Percentiles rank a stretch among this genome's conserved stretches.
phyloP scores from a whole-genome alignment of 108 stramenopile species.

The Cylindrotheca fusiformis region DNA sequence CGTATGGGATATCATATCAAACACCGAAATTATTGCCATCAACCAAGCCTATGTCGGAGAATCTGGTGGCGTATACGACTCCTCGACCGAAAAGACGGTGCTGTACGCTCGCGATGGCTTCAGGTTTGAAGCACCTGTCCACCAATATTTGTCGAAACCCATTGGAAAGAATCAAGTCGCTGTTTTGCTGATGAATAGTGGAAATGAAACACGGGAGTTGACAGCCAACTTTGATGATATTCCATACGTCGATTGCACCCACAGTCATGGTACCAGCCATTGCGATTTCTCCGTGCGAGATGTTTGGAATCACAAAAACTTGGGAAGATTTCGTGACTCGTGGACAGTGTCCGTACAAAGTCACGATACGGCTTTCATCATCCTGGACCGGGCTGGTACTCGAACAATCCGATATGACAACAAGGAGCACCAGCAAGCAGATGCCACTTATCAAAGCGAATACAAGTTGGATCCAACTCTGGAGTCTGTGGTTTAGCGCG shows the following conservation, averaged over 20 bases:
- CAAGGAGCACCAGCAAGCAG: too few species aligned
- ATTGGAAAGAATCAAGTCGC: constrained; percentile 16
- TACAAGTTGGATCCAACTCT: too few species aligned
- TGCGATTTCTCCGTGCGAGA: constrained; percentile 12
- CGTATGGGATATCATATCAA: constrained; percentile 41
- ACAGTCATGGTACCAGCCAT: not conserved
- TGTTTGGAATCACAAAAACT: constrained; percentile 14
- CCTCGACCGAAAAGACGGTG: constrained; percentile 2
- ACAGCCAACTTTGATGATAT: constrained; percentile 11
- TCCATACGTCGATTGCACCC: constrained; percentile 1
- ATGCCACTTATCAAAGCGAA: too few species aligned
- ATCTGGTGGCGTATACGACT: constrained; percentile 27
- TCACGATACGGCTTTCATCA: constrained; percentile 22
- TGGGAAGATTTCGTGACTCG: constrained; percentile 11
- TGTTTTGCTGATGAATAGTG: constrained; percentile 28
- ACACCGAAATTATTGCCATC: constrained; percentile 26
- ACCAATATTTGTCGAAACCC: constrained; percentile 33
- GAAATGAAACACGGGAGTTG: not conserved
- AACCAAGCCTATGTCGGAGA: constrained; percentile 46
- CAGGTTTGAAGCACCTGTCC: not conserved
- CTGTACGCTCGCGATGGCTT: not conserved
- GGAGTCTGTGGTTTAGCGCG: too few species aligned
- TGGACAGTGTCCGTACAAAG: constrained; percentile 10
- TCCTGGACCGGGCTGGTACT: not conserved
- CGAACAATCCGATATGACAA: too few species aligned